Evolutionary conservation across 441 rosid genomes (phyloP).

Genomic region (Brassica balearica): DNA sequence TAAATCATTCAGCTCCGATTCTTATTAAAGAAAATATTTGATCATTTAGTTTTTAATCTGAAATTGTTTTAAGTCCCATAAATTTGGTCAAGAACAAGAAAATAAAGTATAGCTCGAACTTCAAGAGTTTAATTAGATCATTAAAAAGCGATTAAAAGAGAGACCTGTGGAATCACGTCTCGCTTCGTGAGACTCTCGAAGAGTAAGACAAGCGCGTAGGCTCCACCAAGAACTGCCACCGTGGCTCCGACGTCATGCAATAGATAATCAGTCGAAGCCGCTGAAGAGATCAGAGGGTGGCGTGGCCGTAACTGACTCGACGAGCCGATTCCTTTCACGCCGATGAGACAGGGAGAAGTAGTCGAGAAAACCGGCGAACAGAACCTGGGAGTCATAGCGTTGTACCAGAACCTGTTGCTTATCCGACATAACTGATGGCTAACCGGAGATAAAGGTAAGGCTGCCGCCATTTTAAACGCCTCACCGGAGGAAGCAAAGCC

Average conservation of each 20-base stretch:
- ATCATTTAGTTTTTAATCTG: not conserved
- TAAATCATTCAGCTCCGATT: not conserved
- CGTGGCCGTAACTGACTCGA: conserved; percentile 33
- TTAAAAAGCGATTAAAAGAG: not conserved
- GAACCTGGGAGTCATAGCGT: conserved; percentile 18
- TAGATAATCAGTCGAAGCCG: conserved; percentile 39
- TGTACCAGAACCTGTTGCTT: conserved; percentile 4
- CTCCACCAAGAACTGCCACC: conserved; percentile 69
- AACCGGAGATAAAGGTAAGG: conserved; percentile 33
- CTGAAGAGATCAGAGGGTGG: conserved; percentile 27
- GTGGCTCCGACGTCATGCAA: conserved; percentile 77
- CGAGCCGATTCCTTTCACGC: conserved; percentile 13
- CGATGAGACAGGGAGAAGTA: conserved; percentile 21
- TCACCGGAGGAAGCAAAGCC: not conserved
- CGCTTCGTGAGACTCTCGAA: conserved; percentile 70
- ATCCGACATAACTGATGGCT: conserved; percentile 30
- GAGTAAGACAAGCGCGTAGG: conserved; percentile 63
- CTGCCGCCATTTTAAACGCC: conserved; percentile 10
- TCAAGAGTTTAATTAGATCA: not conserved
- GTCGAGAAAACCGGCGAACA: conserved; percentile 6
- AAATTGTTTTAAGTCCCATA: not conserved
- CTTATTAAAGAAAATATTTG: not conserved
- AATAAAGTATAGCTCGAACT: not conserved
- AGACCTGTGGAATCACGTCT: conserved; percentile 72
- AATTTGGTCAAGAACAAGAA: not conserved